Base-by-base conservation (phyloP, 352 stramenopile genomes). In the Pythium phragmitis region DNA sequence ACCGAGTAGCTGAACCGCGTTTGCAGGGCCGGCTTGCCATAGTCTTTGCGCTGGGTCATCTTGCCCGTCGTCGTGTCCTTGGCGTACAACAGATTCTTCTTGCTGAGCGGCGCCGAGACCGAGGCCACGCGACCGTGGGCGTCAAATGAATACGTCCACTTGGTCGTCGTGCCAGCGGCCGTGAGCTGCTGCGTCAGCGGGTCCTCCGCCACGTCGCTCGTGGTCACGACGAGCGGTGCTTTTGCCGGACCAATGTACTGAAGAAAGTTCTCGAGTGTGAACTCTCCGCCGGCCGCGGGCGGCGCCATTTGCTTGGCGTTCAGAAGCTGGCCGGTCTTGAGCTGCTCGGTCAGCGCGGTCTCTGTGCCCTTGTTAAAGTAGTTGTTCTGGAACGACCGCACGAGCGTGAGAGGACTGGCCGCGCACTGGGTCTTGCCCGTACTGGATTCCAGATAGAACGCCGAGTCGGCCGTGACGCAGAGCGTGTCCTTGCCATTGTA, bases 281-380 rank as follows among this genome's bases (percentile, higher is more conserved):
- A 65, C 14, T 59, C 58, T 8, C 58, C 58, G 28, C 58, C 48
- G 28, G 39, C 41, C 30, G 46, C 21, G 3, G 45, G 7, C 3
- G 58, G 58, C 4, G 58, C 58, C 34, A 65, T 58, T 8, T 48
- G 36, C 4, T 19, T 19, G 23, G 58, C 58, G 49, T 65, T 65
- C 48, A 50, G 43, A 11, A 65, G 48, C 28, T 65, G 51, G 16
- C 58, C 58, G 58, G 58, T 65, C 12, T 23, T 28, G 17, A 65
- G 58, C 49, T 65, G 48, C 14, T 65, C 58, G 37, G 48, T 45
- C 58, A 65, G 36, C 3, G 37, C 37, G 12, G 45, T 65, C 21
- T 65, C 58, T 0, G 58, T 52, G 47, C 58, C 58, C 41, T 65
- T 65, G 58, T 59, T 65, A 26, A 59, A 65, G 30, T 46, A 65